Evolutionary conservation across 257 asterid species (phyloP), one percentile per base, ranked within the genome.

Genomic region (Solanum rostratum): DNA sequence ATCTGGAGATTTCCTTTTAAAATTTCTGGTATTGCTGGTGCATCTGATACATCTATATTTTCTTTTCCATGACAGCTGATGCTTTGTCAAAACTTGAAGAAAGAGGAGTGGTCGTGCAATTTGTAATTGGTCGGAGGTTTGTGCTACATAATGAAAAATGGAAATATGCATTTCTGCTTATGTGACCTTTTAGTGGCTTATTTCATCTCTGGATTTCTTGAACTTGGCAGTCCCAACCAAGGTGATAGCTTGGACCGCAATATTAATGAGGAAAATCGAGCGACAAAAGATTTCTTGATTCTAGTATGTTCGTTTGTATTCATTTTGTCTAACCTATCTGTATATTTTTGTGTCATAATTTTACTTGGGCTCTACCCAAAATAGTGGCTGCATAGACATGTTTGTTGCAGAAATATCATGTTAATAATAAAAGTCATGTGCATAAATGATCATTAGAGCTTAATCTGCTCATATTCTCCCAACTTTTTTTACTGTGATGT

Each of bases 161-260:
- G 65, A 78, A 78, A 50, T 78, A 27, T 78, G 24, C 29, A 50
- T 78, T 50, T 71, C 55, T 71, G 37, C 80, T 69, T 59, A 86
- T 83, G 24, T 84, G 60, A 65, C 82, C 65, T 62, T 74, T 27
- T 18, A 54, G 71, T 50, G 63, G 82, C 82, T 78, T 50, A 50
- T 22, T 10, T 50, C 65, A 78, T 78, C 65, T 50, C 82, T 16
- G 80, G 81, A 79, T 80, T 73, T 66, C 73, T 89, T 89, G 62
- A 79, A 62, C 81, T 81, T 91, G 91, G 87, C 94, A 94, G 99
- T 88, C 92, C 98, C 86, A 95, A 94, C 60, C 93, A 96, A 22
- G 99, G 99, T 84, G 98, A 95, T 89, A 94, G 94, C 94, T 91
- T 95, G 96, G 99, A 95, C 89, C 97, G 95, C 87, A 88, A 85